Conservation (phyloP, 768 basidiomycete genomes). For the Rhizopogon sp. region DNA sequence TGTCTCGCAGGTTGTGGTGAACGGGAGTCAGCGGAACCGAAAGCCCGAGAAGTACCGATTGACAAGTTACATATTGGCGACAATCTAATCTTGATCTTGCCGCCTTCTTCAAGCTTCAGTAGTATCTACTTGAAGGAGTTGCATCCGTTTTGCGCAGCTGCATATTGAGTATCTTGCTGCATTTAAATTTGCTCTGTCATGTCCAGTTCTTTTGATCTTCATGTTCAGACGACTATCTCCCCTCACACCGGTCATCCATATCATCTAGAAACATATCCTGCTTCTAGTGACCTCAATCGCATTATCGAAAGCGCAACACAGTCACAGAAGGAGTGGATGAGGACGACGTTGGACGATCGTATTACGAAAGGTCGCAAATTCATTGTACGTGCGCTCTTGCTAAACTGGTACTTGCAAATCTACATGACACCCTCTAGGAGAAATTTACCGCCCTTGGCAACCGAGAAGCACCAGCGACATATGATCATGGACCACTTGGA, state of each 20-base stretch:
- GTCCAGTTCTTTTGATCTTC: background rate
- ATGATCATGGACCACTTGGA: conserved; percentile 42
- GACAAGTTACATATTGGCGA: background rate
- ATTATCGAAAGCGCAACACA: conserved; percentile 49
- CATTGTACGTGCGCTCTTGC: conserved; percentile 36
- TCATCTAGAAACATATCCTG: conserved; percentile 57
- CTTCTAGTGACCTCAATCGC: conserved; percentile 52
- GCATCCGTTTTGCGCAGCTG: too few species aligned
- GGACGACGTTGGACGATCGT: conserved; percentile 53
- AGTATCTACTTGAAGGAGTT: too few species aligned
- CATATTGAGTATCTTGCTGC: background rate
- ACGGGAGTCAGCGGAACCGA: background rate
- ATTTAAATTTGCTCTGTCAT: background rate
- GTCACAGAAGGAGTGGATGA: conserved; percentile 75
- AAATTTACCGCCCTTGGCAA: conserved; percentile 16
- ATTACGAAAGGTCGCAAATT: conserved; percentile 70
- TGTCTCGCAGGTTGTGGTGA: too few species aligned
- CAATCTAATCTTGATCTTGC: background rate
- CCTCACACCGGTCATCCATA: conserved; percentile 71
- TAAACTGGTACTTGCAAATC: background rate
- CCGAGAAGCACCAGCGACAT: conserved; percentile 24
- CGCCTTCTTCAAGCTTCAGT: too few species aligned
- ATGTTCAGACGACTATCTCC: conserved; percentile 71
- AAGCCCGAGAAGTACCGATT: background rate
- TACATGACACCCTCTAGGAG: conserved; percentile 45